Evolutionary conservation across 371 early-diverging fungal genomes (phyloP).

Genomic region (Phascolomyces articulosus): DNA sequence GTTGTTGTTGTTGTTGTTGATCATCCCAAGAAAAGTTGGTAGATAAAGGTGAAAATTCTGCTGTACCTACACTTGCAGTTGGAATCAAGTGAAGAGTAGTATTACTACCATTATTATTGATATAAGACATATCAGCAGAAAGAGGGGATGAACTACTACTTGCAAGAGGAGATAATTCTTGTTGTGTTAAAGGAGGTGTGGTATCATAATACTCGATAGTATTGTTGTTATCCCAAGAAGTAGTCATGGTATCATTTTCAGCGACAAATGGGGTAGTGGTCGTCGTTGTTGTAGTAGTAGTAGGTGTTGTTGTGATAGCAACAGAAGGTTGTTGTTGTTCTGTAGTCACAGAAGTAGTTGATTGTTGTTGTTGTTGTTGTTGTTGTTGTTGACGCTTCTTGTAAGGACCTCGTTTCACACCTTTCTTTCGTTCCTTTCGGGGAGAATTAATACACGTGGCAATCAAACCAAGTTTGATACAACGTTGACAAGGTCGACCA

Average conservation of each 20-base stretch:
- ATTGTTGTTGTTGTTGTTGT: neutral
- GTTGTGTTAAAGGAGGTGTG: conserved; percentile 12
- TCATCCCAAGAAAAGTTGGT: conserved; percentile 1
- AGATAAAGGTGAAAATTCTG: neutral
- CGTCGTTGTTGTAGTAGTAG: neutral
- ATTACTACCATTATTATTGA: neutral
- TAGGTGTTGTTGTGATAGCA: neutral
- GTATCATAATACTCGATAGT: neutral
- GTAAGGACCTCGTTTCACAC: conserved; percentile 86
- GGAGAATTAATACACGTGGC: conserved; percentile 80
- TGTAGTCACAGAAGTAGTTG: no score
- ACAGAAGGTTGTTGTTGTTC: neutral
- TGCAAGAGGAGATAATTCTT: conserved; percentile 12
- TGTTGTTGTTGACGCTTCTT: conserved; percentile 45
- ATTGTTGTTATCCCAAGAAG: neutral
- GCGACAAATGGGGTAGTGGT: neutral
- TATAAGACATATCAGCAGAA: conserved; percentile 5
- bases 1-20: no score
- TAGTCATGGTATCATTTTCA: neutral
- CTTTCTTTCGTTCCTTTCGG: conserved; percentile 86
- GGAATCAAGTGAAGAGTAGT: no score
- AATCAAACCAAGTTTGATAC: conserved; percentile 73
- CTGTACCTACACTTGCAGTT: neutral
- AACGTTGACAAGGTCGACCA: conserved; percentile 85
- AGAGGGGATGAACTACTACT: conserved; percentile 8